Percentiles rank a stretch among this genome's conserved stretches.
These are phyloP conservation scores for Aspergillus quadrilineatus DNA, from an alignment of 2,329 filamentous ascomycete species.

Conservation along the genomic window DNA sequence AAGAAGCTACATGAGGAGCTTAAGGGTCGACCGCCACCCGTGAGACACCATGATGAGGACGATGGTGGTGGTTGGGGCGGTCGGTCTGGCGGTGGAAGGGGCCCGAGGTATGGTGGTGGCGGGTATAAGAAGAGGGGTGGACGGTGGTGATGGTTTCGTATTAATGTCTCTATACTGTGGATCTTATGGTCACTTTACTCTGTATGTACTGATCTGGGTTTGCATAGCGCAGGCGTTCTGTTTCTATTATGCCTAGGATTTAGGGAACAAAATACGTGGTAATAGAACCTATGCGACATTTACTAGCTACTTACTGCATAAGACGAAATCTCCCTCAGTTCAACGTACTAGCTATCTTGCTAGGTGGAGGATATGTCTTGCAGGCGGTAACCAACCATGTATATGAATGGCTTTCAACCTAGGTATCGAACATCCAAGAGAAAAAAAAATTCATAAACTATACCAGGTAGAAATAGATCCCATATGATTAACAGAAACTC, in stretches of 20 bases:
- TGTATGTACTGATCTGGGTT: conserved; percentile 19
- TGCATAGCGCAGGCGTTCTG: conserved; percentile 47
- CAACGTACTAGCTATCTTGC: no score
- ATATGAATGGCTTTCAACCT: no score
- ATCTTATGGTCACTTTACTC: conserved; percentile 10
- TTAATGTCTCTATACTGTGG: conserved; percentile 2
- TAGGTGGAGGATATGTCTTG: no score
- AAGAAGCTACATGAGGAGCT: conserved; percentile 85
- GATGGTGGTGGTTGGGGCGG: conserved; percentile 45
- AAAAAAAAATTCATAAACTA: background rate
- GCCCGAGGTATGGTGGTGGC: conserved; percentile 43
- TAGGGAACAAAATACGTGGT: conserved; percentile 24
- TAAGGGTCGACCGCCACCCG: conserved; percentile 66
- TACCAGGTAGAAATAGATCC: background rate
- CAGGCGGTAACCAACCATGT: no score
- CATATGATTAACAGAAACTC: background rate
- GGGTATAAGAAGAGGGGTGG: conserved; percentile 47
- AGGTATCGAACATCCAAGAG: no score
- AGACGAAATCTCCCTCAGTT: no score
- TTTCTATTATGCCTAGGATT: conserved; percentile 28
- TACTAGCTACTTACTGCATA: no score
- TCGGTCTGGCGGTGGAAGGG: conserved; percentile 45
- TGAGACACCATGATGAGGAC: conserved; percentile 57
- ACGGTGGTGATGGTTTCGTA: conserved; percentile 35
- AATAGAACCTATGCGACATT: conserved; percentile 20